Percentiles rank a stretch among this genome's conserved stretches.
Conservation (phyloP, 352 stramenopile species). For the Sclerospora graminicola region DNA sequence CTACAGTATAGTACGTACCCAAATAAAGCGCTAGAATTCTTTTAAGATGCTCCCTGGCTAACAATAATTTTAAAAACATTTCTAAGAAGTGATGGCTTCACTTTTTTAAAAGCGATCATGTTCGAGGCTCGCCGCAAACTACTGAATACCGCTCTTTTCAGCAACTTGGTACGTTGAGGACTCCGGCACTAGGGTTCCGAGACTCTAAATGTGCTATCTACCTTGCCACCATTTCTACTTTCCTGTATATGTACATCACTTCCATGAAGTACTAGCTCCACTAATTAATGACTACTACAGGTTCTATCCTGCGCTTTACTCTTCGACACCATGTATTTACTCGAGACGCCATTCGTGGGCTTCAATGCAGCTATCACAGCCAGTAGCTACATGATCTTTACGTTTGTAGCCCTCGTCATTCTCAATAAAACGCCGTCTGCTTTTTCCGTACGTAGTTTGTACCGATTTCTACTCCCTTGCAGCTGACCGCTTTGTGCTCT, state of each 20-base stretch:
- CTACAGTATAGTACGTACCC: no score
- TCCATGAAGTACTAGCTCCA: neutral
- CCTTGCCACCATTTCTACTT: constrained; percentile 3
- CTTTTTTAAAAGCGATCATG: no score
- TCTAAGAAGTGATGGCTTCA: no score
- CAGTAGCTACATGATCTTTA: constrained; percentile 47
- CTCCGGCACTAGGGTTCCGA: neutral
- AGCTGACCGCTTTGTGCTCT: no score
- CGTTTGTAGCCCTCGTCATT: constrained; percentile 65
- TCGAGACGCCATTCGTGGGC: constrained; percentile 58
- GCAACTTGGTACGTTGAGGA: constrained; percentile 46
- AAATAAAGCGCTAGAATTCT: no score
- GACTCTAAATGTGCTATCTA: neutral
- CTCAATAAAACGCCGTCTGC: constrained; percentile 75
- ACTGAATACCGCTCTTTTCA: constrained; percentile 56
- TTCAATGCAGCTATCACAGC: constrained; percentile 60
- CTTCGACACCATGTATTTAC: constrained; percentile 56
- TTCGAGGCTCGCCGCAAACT: constrained; percentile 53
- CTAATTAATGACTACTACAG: constrained; percentile 17
- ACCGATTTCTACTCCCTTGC: no score
- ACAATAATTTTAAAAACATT: no score
- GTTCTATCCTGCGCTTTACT: constrained; percentile 48
- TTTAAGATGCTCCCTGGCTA: no score
- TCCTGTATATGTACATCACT: neutral
- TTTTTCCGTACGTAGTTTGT: constrained; percentile 39